phyloP scores from a whole-genome alignment of 345 rosid genomes.

The Microcos paniculata region DNA sequence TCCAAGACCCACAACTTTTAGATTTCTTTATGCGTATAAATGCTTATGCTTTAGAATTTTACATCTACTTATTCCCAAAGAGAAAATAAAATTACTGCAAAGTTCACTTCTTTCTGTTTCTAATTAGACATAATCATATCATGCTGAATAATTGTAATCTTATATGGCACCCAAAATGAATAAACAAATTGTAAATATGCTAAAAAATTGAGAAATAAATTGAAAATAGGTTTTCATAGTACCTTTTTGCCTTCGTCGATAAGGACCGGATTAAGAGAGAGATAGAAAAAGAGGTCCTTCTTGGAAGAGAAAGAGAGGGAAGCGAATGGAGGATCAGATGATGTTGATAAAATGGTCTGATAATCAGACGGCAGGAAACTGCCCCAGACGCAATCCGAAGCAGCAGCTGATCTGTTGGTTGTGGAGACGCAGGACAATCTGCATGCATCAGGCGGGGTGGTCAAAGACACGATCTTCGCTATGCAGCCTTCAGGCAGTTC shows the following conservation, averaged over 20 bases:
- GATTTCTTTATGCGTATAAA: background rate
- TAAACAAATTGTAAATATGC: too few species aligned
- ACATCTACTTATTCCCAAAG: background rate
- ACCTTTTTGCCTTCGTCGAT: slow-evolving; percentile 34
- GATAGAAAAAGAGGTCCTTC: slow-evolving; percentile 31
- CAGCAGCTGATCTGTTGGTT: slow-evolving; percentile 22
- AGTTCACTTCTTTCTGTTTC: too few species aligned
- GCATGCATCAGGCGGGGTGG: slow-evolving; percentile 34
- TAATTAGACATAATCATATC: too few species aligned
- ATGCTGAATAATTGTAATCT: too few species aligned
- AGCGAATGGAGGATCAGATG: background rate
- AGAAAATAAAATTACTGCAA: too few species aligned
- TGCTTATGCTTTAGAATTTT: background rate
- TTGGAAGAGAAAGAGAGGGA: background rate
- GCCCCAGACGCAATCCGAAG: slow-evolving; percentile 38
- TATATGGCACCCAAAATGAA: too few species aligned
- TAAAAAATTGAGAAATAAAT: too few species aligned
- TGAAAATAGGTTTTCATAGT: background rate
- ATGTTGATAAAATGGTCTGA: background rate
- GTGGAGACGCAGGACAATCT: slow-evolving; percentile 26
- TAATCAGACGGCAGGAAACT: background rate
- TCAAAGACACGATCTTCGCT: slow-evolving; percentile 30
- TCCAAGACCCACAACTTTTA: background rate
- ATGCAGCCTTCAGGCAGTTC: slow-evolving; percentile 36
- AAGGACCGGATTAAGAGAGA: slow-evolving; percentile 30